These are phyloP conservation scores for Dendrobium catenatum DNA, from an alignment of 106 monocot genomes.

Conservation along the genomic window DNA sequence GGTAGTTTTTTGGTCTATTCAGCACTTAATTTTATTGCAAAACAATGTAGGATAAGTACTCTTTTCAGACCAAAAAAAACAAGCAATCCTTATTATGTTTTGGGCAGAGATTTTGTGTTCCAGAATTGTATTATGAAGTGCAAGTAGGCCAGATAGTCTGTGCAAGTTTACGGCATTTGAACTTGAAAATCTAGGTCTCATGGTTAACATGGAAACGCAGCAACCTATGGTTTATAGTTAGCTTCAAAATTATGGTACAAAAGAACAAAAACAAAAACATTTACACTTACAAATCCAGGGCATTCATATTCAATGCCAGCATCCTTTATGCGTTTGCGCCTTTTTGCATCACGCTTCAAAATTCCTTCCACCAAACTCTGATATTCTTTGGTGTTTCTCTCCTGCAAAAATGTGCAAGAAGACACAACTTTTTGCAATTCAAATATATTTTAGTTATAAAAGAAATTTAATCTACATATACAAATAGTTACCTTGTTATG, in stretches of 20 bases:
- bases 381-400: constrained; percentile 72
- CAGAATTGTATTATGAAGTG: no score
- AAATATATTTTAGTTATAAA: not conserved
- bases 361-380: constrained; percentile 57
- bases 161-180: not conserved
- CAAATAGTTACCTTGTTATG: constrained; percentile 62
- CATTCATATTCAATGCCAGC: constrained; percentile 92
- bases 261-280: not conserved
- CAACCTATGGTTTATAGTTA: no score
- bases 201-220: not conserved
- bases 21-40: no score
- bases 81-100: no score
- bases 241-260: not conserved
- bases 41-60: no score
- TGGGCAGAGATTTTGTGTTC: no score
- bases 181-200: not conserved
- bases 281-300: constrained; percentile 70
- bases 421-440: not conserved
- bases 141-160: no score
- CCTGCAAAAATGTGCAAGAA: constrained; percentile 30
- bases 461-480: not conserved
- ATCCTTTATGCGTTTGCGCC: constrained; percentile 57
- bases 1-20: no score
- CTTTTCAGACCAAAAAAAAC: no score
- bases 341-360: constrained; percentile 56